Evolutionary conservation across 2,329 filamentous ascomycete species (phyloP), one percentile per base, ranked within the genome.

Genomic region (Coniochaeta prunicola): DNA sequence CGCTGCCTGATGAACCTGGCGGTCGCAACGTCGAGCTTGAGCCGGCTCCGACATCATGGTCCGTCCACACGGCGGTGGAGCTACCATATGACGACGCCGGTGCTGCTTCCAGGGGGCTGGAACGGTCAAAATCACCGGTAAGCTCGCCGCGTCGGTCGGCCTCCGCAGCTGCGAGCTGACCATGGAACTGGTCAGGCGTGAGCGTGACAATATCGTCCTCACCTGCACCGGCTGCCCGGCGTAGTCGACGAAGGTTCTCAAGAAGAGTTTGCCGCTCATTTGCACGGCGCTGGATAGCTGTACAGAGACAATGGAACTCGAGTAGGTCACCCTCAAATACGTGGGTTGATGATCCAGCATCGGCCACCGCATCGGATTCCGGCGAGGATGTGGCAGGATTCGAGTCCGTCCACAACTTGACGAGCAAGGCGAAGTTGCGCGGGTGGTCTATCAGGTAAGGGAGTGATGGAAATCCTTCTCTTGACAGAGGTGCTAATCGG

Each of bases 391-490:
- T 64, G n/a, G 68, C 62, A 17, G 70, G 71, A 64, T 76, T 77
- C 4, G 77, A 70, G 40, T 91, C 87, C 0, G 89, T 80, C 90
- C 90, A 96, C 13, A 94, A 76, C 66, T 89, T 89, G 24, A 96
- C 88, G 19, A 99, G 76, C 38, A 88, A 87, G 0, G 94, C 91
- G 66, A 92, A 92, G 65, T 90, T 92, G 61, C 91, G 85, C 8
- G 92, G 86, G 62, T 92, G 88, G 65, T 99, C 94, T 62, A 99
- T 90, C 4, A 99, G 82, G 70, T 96, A 97, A 0, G 94, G 94
- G 15, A 99, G 78, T 53, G 90, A 94, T 0, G 92, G 93, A 66
- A 97, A 96, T 0, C 94, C 94, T 75, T 99, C 94, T 59, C 91
- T 85, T 9, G 90, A 91, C 0, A 88, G 87, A 10, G 88, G 85